Evolutionary conservation across 2,329 filamentous ascomycete species (phyloP).

Genomic region (Thermomyces lanuginosus): DNA sequence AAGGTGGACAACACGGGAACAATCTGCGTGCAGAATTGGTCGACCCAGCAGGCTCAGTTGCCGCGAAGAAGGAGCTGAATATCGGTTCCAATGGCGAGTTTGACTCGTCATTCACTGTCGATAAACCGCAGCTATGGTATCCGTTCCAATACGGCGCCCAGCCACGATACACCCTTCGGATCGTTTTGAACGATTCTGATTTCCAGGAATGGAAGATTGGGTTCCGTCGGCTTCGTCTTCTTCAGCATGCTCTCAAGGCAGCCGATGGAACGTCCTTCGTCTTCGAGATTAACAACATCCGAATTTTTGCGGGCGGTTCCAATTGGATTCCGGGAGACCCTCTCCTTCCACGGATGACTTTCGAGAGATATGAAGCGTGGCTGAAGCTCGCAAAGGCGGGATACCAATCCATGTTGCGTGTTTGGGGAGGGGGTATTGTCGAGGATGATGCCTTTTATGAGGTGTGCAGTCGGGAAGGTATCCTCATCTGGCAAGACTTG

Average conservation of each 20-base stretch:
- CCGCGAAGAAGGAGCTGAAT: too few relatives aligned
- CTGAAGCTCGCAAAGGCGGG: slow-evolving; percentile 36
- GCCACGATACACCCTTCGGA: slow-evolving; percentile 1
- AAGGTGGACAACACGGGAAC: too few relatives aligned
- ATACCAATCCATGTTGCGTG: slow-evolving; percentile 39
- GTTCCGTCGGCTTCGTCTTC: slow-evolving; percentile 34
- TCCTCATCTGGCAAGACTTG: slow-evolving; percentile 65
- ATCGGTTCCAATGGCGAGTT: slow-evolving; percentile 1
- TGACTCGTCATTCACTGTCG: slow-evolving; percentile 6
- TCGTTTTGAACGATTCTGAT: neutral
- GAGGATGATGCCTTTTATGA: slow-evolving; percentile 52
- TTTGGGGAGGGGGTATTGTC: slow-evolving; percentile 24
- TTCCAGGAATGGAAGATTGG: slow-evolving; percentile 16
- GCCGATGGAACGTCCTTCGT: slow-evolving; percentile 40
- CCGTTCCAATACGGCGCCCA: slow-evolving; percentile 1
- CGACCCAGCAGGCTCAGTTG: too few relatives aligned
- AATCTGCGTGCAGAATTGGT: too few relatives aligned
- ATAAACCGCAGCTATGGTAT: slow-evolving; percentile 21
- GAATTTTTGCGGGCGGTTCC: slow-evolving; percentile 41
- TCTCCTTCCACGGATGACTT: slow-evolving; percentile 34
- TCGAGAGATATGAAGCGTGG: slow-evolving; percentile 36
- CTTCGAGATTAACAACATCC: slow-evolving; percentile 41
- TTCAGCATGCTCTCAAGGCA: slow-evolving; percentile 5
- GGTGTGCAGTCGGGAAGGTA: slow-evolving; percentile 51
- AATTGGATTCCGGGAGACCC: slow-evolving; percentile 43